phyloP scores from a whole-genome alignment of 2,329 filamentous ascomycete genomes.

The Microcyclospora pomicola region DNA sequence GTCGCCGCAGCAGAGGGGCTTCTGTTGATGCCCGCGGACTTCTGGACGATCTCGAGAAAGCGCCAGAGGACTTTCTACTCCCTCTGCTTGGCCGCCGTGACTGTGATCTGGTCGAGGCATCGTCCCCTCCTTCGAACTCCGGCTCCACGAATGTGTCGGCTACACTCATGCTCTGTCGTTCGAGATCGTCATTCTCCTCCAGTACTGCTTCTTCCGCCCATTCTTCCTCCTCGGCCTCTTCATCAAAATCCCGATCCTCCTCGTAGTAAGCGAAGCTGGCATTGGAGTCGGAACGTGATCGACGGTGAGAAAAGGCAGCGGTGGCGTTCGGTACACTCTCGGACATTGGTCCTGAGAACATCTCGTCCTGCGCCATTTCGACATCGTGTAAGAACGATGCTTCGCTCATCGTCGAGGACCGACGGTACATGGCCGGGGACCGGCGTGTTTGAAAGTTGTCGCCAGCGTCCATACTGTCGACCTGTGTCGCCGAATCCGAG shows the following conservation, averaged over 20 bases:
- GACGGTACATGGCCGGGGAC: conserved; percentile 38
- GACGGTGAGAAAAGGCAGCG: conserved; percentile 79
- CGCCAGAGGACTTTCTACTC: conserved; percentile 49
- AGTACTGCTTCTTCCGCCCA: conserved; percentile 35
- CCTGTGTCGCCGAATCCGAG: not conserved
- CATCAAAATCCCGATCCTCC: conserved; percentile 47
- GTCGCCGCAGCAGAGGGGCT: conserved; percentile 53
- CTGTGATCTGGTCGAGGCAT: conserved; percentile 4
- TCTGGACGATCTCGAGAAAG: conserved; percentile 13
- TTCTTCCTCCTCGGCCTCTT: conserved; percentile 21
- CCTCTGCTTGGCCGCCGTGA: conserved; percentile 22
- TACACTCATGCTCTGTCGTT: conserved; percentile 27
- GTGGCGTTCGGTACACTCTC: conserved; percentile 92
- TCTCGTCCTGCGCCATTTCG: conserved; percentile 96
- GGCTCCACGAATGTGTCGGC: conserved; percentile 20
- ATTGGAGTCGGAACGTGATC: conserved; percentile 66
- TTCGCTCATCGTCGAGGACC: conserved; percentile 57
- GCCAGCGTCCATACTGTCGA: conserved; percentile 36
- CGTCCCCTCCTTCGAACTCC: conserved; percentile 20
- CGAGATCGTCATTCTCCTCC: conserved; percentile 30
- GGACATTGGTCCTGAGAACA: conserved; percentile 83
- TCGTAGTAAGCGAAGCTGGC: conserved; percentile 82
- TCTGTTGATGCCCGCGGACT: conserved; percentile 44
- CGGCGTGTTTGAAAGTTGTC: conserved; percentile 2
- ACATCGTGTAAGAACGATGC: conserved; percentile 67